phyloP scores from a whole-genome alignment of 1,284 basidiomycete species.

The Leccinum insolens region DNA sequence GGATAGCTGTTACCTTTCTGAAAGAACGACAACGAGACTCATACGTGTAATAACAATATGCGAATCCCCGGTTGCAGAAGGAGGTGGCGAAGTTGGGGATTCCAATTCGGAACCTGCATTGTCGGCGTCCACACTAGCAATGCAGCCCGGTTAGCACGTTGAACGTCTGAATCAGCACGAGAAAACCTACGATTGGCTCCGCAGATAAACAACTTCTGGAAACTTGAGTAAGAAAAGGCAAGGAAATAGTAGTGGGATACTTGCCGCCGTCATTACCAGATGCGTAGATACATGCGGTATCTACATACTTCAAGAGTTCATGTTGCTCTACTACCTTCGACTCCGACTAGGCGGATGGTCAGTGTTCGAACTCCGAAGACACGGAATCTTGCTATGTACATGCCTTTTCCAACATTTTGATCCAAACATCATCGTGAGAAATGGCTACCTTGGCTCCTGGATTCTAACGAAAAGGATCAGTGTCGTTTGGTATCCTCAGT shows the following conservation, averaged over 20 bases:
- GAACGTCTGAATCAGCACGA: background rate
- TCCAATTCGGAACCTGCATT: background rate
- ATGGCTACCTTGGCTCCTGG: background rate
- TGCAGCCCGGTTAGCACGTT: background rate
- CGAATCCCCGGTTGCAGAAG: background rate
- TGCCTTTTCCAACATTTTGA: background rate
- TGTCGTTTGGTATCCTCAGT: background rate
- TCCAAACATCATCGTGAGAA: background rate
- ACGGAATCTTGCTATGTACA: background rate
- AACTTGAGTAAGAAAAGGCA: too few relatives aligned
- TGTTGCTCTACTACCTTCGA: background rate
- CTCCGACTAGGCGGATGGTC: background rate
- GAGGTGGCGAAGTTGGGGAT: background rate
- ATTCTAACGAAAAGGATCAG: background rate
- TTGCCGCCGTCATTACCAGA: background rate
- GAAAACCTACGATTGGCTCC: background rate
- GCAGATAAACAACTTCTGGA: background rate
- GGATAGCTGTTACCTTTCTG: background rate
- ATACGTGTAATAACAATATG: slow-evolving; percentile 4
- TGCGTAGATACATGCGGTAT: background rate
- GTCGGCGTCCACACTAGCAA: background rate
- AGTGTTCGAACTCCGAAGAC: background rate
- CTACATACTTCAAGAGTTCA: background rate
- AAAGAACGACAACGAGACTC: background rate
- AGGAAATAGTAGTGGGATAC: background rate